phyloP scores from a whole-genome alignment of 352 stramenopile genomes.

The Pelagophyceae sp. region DNA sequence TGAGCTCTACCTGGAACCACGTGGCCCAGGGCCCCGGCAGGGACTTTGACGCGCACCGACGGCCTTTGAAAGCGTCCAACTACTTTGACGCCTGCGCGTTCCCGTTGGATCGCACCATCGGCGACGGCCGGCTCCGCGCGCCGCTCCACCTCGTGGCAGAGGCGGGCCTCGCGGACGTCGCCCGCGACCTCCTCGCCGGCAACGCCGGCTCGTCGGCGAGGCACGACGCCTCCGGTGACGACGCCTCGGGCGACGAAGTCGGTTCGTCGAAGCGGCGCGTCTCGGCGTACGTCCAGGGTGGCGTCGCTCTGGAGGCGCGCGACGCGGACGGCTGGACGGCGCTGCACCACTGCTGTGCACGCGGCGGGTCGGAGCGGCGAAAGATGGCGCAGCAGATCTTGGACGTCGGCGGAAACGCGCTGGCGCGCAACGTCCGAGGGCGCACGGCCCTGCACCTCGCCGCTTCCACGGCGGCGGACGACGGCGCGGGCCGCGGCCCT shows the following conservation, averaged over 20 bases:
- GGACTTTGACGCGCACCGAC: not conserved
- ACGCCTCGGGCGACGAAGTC: not conserved
- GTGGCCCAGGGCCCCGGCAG: not conserved
- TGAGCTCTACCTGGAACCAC: not conserved
- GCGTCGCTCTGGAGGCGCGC: not conserved
- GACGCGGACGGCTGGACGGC: constrained; percentile 14
- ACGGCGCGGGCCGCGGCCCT: not conserved
- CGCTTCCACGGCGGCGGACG: not conserved
- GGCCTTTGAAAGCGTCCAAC: not conserved
- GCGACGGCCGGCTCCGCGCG: constrained; percentile 4
- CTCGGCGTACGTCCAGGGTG: not conserved
- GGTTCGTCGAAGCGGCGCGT: not conserved
- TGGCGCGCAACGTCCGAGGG: not conserved
- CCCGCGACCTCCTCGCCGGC: not conserved
- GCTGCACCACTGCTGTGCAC: not conserved
- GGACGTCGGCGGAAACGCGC: not conserved
- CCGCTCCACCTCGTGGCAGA: constrained; percentile 11
- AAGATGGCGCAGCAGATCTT: not conserved
- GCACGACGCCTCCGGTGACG: no score
- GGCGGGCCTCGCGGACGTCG: not conserved
- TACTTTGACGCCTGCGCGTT: constrained; percentile 12
- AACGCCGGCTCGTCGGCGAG: no score
- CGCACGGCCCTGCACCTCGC: constrained; percentile 5
- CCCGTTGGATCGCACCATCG: not conserved
- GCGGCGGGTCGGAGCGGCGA: not conserved